phyloP scores from a whole-genome alignment of 257 asterid genomes.

The Solanum lycopersicoides region DNA sequence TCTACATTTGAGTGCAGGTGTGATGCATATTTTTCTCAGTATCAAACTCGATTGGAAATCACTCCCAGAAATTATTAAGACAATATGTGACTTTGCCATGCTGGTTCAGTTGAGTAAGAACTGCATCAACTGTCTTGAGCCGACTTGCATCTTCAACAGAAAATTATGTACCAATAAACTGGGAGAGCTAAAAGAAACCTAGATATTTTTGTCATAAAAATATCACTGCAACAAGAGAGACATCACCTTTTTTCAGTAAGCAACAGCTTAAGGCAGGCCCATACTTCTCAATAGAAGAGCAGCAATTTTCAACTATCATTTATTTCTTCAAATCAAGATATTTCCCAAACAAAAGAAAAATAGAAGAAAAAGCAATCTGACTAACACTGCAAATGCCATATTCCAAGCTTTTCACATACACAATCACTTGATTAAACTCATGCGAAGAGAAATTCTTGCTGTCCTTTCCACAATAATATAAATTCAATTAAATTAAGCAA shows the following conservation, averaged over 20 bases:
- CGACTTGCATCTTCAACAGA: neutral
- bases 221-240: neutral
- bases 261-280: neutral
- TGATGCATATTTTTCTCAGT: neutral
- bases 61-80: neutral
- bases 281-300: neutral
- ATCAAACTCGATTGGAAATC: neutral
- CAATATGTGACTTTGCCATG: neutral
- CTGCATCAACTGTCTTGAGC: neutral
- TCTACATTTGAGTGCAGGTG: neutral
- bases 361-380: neutral
- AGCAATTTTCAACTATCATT: neutral
- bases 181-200: neutral
- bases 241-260: neutral
- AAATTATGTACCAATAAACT: neutral
- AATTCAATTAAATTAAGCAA: neutral
- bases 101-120: neutral
- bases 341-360: neutral
- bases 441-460: neutral
- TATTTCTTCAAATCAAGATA: neutral
- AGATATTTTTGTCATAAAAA: neutral
- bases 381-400: neutral
- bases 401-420: neutral
- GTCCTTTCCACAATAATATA: neutral
- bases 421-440: neutral